Percentiles rank a stretch among this genome's conserved stretches.
Conservation (phyloP, 1,284 basidiomycete genomes). For the Fistulinella cinereoalba region DNA sequence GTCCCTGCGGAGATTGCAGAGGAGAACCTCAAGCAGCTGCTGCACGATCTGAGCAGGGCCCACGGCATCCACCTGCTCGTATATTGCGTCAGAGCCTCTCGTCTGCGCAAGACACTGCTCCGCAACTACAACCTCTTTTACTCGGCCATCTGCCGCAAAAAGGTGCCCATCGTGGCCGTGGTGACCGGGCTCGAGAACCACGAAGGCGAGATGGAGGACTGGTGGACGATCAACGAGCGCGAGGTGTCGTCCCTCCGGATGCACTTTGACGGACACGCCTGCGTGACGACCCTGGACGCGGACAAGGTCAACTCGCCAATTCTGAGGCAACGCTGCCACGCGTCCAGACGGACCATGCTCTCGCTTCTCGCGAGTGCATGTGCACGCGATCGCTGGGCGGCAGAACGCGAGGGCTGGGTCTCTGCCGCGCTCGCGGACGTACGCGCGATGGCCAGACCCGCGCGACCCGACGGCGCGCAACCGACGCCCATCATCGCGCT, state of each 20-base stretch:
- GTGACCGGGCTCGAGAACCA: slow-evolving; percentile 31
- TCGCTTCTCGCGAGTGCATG: slow-evolving; percentile 18
- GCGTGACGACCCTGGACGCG: slow-evolving; percentile 27
- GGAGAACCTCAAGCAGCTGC: slow-evolving; percentile 23
- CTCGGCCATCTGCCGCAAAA: slow-evolving; percentile 32
- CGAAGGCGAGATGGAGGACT: slow-evolving; percentile 30
- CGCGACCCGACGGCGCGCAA: slow-evolving; percentile 2
- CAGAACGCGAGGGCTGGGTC: slow-evolving; percentile 21
- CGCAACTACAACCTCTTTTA: slow-evolving; percentile 36
- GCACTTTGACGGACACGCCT: slow-evolving; percentile 33
- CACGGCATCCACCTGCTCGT: slow-evolving; percentile 28
- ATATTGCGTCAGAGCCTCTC: slow-evolving; percentile 29
- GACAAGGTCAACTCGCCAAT: slow-evolving; percentile 30
- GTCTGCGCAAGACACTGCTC: slow-evolving; percentile 21
- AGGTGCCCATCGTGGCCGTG: slow-evolving; percentile 30
- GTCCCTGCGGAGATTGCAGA: slow-evolving; percentile 31
- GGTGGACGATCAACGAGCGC: slow-evolving; percentile 28
- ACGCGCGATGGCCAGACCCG: slow-evolving; percentile 22
- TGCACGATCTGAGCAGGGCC: slow-evolving; percentile 23
- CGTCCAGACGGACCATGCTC: slow-evolving; percentile 21
- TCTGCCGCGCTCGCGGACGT: slow-evolving; percentile 22
- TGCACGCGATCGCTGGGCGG: slow-evolving; percentile 23
- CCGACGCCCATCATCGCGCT: slow-evolving; percentile 18
- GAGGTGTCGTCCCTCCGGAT: slow-evolving; percentile 26
- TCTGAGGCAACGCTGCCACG: slow-evolving; percentile 27